phyloP scores from a whole-genome alignment of 345 rosid species.

The Gossypium turneri region DNA sequence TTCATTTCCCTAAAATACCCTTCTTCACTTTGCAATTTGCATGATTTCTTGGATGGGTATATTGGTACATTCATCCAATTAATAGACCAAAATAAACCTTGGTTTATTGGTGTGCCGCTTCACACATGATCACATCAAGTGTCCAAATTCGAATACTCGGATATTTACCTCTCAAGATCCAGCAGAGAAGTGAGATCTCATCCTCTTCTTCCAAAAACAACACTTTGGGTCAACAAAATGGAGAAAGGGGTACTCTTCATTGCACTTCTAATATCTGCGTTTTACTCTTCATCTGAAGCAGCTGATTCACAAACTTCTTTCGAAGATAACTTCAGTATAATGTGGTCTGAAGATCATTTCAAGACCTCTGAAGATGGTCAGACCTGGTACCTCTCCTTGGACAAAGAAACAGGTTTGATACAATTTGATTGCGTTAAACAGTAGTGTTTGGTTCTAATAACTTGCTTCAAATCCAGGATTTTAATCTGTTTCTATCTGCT shows the following conservation, averaged over 20 bases:
- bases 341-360: slow-evolving; percentile 95
- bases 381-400: slow-evolving; percentile 93
- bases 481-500: neutral
- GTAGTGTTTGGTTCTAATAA: neutral
- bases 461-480: neutral
- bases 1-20: slow-evolving; percentile 31
- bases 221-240: slow-evolving; percentile 8
- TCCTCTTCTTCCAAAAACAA: slow-evolving; percentile 4
- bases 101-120: slow-evolving; percentile 21
- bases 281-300: slow-evolving; percentile 20
- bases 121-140: neutral
- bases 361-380: slow-evolving; percentile 88
- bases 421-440: neutral
- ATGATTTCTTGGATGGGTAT: neutral
- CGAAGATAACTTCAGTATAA: slow-evolving; percentile 78
- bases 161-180: slow-evolving; percentile 22
- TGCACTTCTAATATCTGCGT: slow-evolving; percentile 35
- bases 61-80: slow-evolving; percentile 1
- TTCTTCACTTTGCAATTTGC: slow-evolving; percentile 11
- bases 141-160: slow-evolving; percentile 13
- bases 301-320: slow-evolving; percentile 49
- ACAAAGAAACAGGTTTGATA: slow-evolving; percentile 72
- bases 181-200: slow-evolving; percentile 14
- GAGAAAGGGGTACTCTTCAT: slow-evolving; percentile 33
- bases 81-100: neutral